Evolutionary conservation across 441 rosid genomes (phyloP).

Genomic region (Raphanus hybrid): DNA sequence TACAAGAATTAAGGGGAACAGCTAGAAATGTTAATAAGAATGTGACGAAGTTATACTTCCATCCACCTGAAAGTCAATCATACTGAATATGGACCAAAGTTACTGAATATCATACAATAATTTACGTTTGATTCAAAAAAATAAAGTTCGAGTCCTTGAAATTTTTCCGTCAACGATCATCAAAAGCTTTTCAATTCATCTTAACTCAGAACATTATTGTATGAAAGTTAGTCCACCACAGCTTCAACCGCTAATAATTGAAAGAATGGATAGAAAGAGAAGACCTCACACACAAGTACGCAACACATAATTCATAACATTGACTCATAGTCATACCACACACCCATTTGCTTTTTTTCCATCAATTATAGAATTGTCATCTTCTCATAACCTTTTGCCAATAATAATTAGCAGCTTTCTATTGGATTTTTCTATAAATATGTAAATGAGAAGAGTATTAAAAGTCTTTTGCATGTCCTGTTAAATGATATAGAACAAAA

Average conservation of each 20-base stretch:
- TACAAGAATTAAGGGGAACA: not conserved
- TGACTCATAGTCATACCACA: constrained; percentile 1
- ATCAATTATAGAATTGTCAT: constrained; percentile 1
- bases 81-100: not conserved
- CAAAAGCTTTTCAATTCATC: not conserved
- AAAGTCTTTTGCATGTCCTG: constrained; percentile 6
- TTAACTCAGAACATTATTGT: not conserved
- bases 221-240: not conserved
- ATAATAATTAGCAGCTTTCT: constrained; percentile 4
- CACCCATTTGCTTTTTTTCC: not conserved
- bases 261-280: not conserved
- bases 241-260: not conserved
- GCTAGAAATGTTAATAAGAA: not conserved
- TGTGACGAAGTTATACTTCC: not conserved
- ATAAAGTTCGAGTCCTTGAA: not conserved
- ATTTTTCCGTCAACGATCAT: not conserved
- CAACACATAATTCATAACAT: not conserved
- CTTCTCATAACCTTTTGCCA: not conserved
- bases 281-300: not conserved
- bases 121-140: not conserved
- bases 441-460: constrained; percentile 13
- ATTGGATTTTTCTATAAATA: constrained; percentile 4
- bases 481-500: constrained; percentile 24
- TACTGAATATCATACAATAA: not conserved
- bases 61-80: not conserved